Conservation (phyloP, 768 basidiomycete genomes). For the Lactarius pseudohatsudake region DNA sequence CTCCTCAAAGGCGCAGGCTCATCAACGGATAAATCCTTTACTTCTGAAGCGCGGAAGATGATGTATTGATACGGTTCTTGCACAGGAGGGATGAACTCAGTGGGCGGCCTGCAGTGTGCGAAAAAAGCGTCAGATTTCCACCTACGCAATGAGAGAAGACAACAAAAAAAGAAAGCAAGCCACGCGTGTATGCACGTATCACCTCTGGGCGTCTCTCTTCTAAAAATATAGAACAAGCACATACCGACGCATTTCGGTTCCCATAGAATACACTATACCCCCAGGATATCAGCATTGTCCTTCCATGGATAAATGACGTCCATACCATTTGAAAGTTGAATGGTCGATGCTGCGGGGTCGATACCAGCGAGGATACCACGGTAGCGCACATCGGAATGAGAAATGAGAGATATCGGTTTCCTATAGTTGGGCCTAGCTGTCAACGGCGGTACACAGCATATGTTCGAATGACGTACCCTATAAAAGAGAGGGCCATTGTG, state of each 20-base stretch:
- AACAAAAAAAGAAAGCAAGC: constrained; percentile 50
- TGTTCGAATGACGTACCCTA: constrained; percentile 20
- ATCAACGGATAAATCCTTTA: constrained; percentile 86
- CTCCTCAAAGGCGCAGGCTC: constrained; percentile 56
- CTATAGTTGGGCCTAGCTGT: constrained; percentile 40
- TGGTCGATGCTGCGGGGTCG: constrained; percentile 81
- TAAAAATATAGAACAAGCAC: constrained; percentile 34
- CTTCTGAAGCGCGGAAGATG: constrained; percentile 88
- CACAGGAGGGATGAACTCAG: constrained; percentile 80
- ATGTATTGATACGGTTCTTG: constrained; percentile 86
- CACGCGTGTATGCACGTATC: constrained; percentile 55
- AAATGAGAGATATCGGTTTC: constrained; percentile 87
- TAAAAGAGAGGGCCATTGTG: constrained; percentile 30
- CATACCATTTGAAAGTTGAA: constrained; percentile 83
- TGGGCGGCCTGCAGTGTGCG: constrained; percentile 51
- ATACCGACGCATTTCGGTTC: constrained; percentile 81
- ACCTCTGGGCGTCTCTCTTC: constrained; percentile 50
- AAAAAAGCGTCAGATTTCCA: constrained; percentile 33
- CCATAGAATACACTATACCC: constrained; percentile 74
- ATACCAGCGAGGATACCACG: constrained; percentile 85
- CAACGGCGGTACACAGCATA: constrained; percentile 7
- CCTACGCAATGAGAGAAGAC: constrained; percentile 2
- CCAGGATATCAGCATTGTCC: background rate
- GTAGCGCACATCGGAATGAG: constrained; percentile 89
- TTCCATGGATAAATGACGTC: constrained; percentile 1